Base-by-base conservation (phyloP, 2,329 filamentous ascomycete genomes). In the Cladosporium sp. region DNA sequence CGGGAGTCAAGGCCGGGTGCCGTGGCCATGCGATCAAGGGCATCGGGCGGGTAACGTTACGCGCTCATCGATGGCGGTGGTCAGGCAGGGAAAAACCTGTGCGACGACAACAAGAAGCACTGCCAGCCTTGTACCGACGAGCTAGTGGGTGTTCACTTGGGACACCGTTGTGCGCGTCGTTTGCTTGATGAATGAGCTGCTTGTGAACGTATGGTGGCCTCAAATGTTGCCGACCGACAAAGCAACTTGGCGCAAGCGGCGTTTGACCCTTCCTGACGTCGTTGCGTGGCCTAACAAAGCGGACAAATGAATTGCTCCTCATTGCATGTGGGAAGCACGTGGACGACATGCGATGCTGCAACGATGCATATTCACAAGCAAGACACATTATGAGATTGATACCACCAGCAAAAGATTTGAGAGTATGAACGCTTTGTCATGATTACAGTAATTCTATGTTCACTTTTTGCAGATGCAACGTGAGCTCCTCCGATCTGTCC, bases 1-100 rank as follows among this genome's bases (percentile, higher is more conserved):
- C 34, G 24, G 32, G 36, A 36, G 21, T 59, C 18, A 62, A 64
- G 68, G 71, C 69, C 71, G 64, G 65, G 30, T 30, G 54, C 58
- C 57, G 55, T 58, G 68, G 69, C 70, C 73, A 68, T 71, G 69
- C 69, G 68, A 70, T 67, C 68, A 69, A 59, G 65, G 65, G 70
- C 72, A 73, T 75, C 66, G 28, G 28, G 26, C 32, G 18, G 28
- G 62, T 58, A 38, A 52, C 52, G 55, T 65, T 59, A 65, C 55
- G 47, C 54, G 55, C 55, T 60, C 64, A 60, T 65, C 51, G 55
- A 65, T 24, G 34, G 55, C 55, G 55, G 55, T 28, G 55, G 55
- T 28, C 41, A 47, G 41, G 41, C 41, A 47, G 10, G n/a, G 3
- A 47, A 47, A 12, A 12, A 21, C 41, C 41, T 21, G 41, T 47